Conservation (phyloP, 306 rosid genomes). For the Vicia villosa region DNA sequence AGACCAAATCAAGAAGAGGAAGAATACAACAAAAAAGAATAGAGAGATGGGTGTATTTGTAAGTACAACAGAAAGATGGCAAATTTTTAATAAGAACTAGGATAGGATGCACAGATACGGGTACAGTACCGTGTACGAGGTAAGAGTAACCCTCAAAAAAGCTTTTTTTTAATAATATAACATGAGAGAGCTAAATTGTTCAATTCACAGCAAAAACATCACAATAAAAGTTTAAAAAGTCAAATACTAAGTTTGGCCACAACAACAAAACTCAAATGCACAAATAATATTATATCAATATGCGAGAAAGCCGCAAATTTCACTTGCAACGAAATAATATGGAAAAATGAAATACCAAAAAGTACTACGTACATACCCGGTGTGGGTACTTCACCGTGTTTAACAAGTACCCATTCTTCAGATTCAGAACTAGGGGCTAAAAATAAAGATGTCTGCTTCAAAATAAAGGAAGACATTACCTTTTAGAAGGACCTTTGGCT, state of each 20-base stretch:
- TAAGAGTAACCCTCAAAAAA: neutral
- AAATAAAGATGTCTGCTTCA: constrained; percentile 15
- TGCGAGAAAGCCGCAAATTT: neutral
- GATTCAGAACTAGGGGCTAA: neutral
- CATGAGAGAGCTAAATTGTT: neutral
- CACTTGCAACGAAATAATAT: too few relatives aligned
- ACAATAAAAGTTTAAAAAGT: neutral
- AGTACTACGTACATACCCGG: neutral
- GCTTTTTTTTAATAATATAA: neutral
- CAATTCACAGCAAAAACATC: neutral
- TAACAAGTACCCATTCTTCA: neutral
- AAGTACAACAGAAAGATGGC: constrained; percentile 28
- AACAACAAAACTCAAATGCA: neutral
- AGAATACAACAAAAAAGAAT: neutral
- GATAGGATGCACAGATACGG: neutral
- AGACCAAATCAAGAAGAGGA: constrained; percentile 24
- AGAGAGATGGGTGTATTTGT: neutral
- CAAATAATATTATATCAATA: neutral
- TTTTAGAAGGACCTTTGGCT: constrained; percentile 63
- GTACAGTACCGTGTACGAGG: neutral
- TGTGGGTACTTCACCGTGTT: neutral
- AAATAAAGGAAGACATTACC: constrained; percentile 46
- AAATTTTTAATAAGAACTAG: neutral
- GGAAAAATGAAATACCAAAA: neutral
- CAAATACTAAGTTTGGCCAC: neutral